Percentiles rank a stretch among this genome's conserved stretches.
Conservation (phyloP, 2,329 filamentous ascomycete genomes). For the Claviceps pazoutovae region DNA sequence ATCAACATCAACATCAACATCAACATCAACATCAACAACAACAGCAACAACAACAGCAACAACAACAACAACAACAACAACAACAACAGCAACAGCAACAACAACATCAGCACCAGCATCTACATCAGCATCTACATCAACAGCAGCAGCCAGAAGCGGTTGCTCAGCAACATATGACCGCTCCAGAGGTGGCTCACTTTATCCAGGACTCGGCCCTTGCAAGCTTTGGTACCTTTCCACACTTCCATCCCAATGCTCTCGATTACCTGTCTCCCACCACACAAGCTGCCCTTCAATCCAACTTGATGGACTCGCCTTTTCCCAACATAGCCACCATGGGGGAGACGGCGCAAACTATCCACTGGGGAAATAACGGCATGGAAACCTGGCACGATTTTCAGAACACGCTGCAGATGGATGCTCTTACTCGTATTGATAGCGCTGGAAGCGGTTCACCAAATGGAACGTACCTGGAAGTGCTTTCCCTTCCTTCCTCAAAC, state of each 20-base stretch:
- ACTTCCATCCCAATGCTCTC: constrained; percentile 40
- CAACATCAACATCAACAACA: constrained; percentile 30
- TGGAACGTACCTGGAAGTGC: constrained; percentile 61
- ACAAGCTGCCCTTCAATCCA: constrained; percentile 48
- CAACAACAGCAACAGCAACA: constrained; percentile 37
- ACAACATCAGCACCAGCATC: constrained; percentile 24
- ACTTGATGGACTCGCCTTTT: constrained; percentile 52
- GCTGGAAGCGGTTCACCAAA: constrained; percentile 33
- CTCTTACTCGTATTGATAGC: constrained; percentile 24
- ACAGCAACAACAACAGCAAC: constrained; percentile 20
- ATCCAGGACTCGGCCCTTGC: constrained; percentile 45
- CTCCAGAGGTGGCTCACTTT: constrained; percentile 36
- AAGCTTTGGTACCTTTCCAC: constrained; percentile 38
- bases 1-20: constrained; percentile 23
- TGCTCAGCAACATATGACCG: constrained; percentile 24
- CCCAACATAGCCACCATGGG: constrained; percentile 42
- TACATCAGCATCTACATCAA: constrained; percentile 31
- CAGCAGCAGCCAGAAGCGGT: constrained; percentile 22
- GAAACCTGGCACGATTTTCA: constrained; percentile 73
- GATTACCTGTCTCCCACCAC: constrained; percentile 49
- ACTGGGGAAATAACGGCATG: constrained; percentile 47
- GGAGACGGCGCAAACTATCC: constrained; percentile 39
- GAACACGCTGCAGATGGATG: constrained; percentile 40
- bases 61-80: constrained; percentile 29
- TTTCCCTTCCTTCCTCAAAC: constrained; percentile 67